Conservation (phyloP, 345 rosid species). For the Populus nigra region DNA sequence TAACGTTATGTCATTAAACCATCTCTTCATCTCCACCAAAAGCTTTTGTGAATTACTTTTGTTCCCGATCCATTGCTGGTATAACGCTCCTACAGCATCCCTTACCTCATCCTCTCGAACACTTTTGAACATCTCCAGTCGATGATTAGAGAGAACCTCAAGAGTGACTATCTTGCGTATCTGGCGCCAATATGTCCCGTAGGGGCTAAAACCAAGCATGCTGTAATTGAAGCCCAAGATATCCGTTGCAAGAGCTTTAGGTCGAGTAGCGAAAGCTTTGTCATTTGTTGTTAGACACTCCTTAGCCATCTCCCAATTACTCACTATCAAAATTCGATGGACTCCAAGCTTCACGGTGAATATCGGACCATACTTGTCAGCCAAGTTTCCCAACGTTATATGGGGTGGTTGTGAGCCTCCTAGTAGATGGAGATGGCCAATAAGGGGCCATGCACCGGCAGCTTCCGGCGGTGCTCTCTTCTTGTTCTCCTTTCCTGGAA, state of each 20-base stretch:
- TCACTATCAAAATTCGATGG: not conserved
- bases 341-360: conserved; percentile 15
- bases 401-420: conserved; percentile 8
- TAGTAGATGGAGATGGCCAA: conserved; percentile 20
- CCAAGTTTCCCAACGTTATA: not conserved
- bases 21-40: conserved; percentile 30
- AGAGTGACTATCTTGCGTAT: conserved; percentile 18
- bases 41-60: not conserved
- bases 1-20: conserved; percentile 30
- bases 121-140: conserved; percentile 17
- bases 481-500: not conserved
- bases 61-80: not conserved
- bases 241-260: not conserved
- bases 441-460: conserved; percentile 12
- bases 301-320: not conserved
- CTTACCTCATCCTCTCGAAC: conserved; percentile 4
- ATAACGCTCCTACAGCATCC: not conserved
- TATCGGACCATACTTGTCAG: conserved; percentile 16
- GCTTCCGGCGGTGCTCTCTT: not conserved
- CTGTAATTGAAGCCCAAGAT: conserved; percentile 5
- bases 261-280: conserved; percentile 6
- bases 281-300: conserved; percentile 7
- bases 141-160: conserved; percentile 18
- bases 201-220: conserved; percentile 9
- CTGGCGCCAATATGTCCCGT: conserved; percentile 20